Evolutionary conservation across 495 filamentous ascomycete genomes (phyloP).

Genomic region (Monascus purpureus): DNA sequence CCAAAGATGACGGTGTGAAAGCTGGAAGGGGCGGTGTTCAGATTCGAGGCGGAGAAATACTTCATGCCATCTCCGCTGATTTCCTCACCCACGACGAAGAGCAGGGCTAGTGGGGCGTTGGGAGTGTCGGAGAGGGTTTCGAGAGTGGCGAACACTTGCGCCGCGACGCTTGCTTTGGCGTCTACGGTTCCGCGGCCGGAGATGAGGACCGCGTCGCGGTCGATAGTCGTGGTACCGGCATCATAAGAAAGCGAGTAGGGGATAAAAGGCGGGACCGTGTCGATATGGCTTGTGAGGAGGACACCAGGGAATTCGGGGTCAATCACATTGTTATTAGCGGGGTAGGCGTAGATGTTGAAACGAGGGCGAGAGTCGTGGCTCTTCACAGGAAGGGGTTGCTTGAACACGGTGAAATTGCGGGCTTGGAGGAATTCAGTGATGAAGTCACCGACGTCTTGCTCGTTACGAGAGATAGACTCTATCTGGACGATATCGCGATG

Average conservation of each 20-base stretch:
- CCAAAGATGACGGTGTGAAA: conserved; percentile 71
- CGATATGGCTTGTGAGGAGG: conserved; percentile 65
- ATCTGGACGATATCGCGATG: conserved; percentile 66
- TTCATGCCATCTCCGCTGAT: conserved; percentile 74
- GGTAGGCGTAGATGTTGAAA: conserved; percentile 73
- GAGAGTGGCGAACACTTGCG: conserved; percentile 55
- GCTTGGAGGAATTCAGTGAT: conserved; percentile 52
- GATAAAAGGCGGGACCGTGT: conserved; percentile 56
- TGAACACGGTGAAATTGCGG: conserved; percentile 52
- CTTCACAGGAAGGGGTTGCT: conserved; percentile 31
- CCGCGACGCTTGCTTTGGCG: conserved; percentile 77
- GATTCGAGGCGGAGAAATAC: conserved; percentile 25
- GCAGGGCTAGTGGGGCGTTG: conserved; percentile 43
- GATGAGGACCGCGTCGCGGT: conserved; percentile 36
- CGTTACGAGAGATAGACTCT: conserved; percentile 61
- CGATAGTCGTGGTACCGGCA: conserved; percentile 15
- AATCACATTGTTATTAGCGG: conserved; percentile 13
- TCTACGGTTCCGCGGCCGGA: conserved; percentile 77
- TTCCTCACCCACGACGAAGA: conserved; percentile 90
- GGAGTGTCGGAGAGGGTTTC: conserved; percentile 38
- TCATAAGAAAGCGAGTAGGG: conserved; percentile 21
- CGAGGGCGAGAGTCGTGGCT: conserved; percentile 30
- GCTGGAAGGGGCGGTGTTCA: conserved; percentile 16
- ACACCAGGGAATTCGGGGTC: conserved; percentile 42
- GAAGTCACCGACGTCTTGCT: conserved; percentile 53